A percentile compares a stretch with the other conserved stretches of the same genome.
These are phyloP conservation scores for Malassezia dermatis DNA, from an alignment of 1,284 basidiomycete species.

Conservation along the genomic window DNA sequence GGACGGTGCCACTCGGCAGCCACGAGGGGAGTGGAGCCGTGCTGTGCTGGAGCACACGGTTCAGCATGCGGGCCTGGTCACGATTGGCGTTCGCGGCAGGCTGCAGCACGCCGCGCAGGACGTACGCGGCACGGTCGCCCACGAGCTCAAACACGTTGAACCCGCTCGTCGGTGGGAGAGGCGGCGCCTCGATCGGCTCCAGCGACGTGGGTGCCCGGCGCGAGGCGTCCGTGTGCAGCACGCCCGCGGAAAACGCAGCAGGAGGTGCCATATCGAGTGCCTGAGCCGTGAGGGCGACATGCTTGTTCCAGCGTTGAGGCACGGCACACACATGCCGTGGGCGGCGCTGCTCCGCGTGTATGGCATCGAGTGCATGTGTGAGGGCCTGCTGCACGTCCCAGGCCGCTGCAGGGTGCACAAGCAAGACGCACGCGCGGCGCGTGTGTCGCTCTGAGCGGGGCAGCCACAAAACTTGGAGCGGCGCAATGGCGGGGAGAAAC, in stretches of 20 bases:
- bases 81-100: not conserved
- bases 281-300: slow-evolving; percentile 10
- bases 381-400: slow-evolving; percentile 22
- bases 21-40: not conserved
- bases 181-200: not conserved
- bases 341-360: slow-evolving; percentile 16
- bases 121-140: slow-evolving; percentile 22
- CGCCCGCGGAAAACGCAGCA: slow-evolving; percentile 26
- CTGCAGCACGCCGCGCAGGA: slow-evolving; percentile 29
- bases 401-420: slow-evolving; percentile 28
- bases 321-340: not conserved
- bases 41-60: not conserved
- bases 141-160: slow-evolving; percentile 40
- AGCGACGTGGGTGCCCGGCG: slow-evolving; percentile 13
- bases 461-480: slow-evolving; percentile 12
- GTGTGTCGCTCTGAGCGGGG: not conserved
- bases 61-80: not conserved
- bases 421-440: slow-evolving; percentile 19
- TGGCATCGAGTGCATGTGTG: slow-evolving; percentile 13
- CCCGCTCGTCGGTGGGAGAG: slow-evolving; percentile 11
- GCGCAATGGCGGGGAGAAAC: slow-evolving; percentile 3
- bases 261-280: slow-evolving; percentile 25
- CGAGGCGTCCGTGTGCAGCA: not conserved
- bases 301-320: slow-evolving; percentile 4
- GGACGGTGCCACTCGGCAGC: slow-evolving; percentile 7